A percentile compares a stretch with the other conserved stretches of the same genome.
Conservation (phyloP, 2,329 filamentous ascomycete genomes). For the Nothophaeocryptopus gaeumannii region DNA sequence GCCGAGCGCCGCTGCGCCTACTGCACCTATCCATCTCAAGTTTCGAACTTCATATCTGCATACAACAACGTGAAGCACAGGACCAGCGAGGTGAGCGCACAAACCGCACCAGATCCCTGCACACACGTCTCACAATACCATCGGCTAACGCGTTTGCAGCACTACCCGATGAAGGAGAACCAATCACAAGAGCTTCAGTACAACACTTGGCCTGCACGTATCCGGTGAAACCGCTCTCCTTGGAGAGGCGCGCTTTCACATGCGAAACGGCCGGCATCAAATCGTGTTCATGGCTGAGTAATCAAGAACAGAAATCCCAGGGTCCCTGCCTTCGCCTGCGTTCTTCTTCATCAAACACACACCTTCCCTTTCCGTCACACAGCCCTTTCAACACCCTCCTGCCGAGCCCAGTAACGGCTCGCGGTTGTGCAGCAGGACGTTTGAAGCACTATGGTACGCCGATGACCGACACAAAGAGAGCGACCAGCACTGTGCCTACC, state of each 20-base stretch:
- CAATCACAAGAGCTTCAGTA: conserved; percentile 27
- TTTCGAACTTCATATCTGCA: too few species aligned
- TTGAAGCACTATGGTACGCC: conserved; percentile 15
- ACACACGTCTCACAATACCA: too few species aligned
- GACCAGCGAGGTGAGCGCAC: too few species aligned
- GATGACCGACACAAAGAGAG: conserved; percentile 21
- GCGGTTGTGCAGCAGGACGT: conserved; percentile 5
- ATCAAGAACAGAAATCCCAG: conserved; percentile 34
- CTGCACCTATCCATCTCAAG: too few species aligned
- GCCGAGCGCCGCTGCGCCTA: too few species aligned
- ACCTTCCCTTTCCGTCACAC: conserved; percentile 5
- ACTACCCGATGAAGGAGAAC: conserved; percentile 19
- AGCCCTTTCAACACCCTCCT: conserved; percentile 6
- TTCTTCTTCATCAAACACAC: conserved; percentile 14
- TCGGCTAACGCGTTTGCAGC: neutral
- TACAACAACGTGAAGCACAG: too few species aligned
- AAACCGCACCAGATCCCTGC: too few species aligned
- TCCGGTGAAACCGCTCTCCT: conserved; percentile 10
- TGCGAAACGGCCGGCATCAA: too few species aligned
- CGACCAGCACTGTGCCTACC: conserved; percentile 1
- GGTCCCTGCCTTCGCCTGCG: conserved; percentile 7
- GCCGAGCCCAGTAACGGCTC: conserved; percentile 10
- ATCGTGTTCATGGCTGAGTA: conserved; percentile 27
- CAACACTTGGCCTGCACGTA: conserved; percentile 23
- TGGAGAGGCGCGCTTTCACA: neutral